These are phyloP conservation scores for Tieghemostelium lacteum DNA, from an alignment of 78 protist genomes.

Conservation along the genomic window DNA sequence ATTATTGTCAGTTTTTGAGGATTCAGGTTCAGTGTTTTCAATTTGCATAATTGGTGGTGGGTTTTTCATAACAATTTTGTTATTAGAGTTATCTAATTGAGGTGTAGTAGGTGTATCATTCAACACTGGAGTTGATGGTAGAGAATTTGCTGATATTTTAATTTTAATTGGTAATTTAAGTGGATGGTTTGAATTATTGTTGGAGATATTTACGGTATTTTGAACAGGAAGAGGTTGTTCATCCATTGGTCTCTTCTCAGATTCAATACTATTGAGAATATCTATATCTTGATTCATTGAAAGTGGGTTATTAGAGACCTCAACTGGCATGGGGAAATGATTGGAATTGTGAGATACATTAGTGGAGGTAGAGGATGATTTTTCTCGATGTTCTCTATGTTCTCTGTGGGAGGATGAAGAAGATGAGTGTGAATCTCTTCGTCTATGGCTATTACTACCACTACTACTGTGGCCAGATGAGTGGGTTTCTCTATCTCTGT, in stretches of 20 bases:
- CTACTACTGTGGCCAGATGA: background rate
- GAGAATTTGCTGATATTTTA: background rate
- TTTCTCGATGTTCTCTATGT: slow-evolving; percentile 6
- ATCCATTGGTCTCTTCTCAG: background rate
- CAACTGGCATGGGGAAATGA: background rate
- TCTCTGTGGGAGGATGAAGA: background rate
- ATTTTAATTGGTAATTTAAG: background rate
- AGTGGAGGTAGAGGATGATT: background rate
- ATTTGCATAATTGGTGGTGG: background rate
- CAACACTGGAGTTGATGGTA: background rate
- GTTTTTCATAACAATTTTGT: background rate
- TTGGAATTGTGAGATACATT: background rate
- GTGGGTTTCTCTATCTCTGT: background rate
- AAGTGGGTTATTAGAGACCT: background rate
- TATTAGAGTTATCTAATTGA: background rate
- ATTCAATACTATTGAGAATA: background rate
- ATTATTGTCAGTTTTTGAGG: too few species aligned
- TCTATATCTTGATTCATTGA: background rate
- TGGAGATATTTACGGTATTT: background rate
- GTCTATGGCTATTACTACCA: background rate
- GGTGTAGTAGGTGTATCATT: background rate
- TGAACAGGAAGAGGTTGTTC: background rate
- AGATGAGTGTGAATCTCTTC: background rate
- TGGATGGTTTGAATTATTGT: background rate
- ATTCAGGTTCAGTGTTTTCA: background rate